These are phyloP conservation scores for Coprinopsis marcescibilis DNA, from an alignment of 768 basidiomycete genomes.

Conservation along the genomic window DNA sequence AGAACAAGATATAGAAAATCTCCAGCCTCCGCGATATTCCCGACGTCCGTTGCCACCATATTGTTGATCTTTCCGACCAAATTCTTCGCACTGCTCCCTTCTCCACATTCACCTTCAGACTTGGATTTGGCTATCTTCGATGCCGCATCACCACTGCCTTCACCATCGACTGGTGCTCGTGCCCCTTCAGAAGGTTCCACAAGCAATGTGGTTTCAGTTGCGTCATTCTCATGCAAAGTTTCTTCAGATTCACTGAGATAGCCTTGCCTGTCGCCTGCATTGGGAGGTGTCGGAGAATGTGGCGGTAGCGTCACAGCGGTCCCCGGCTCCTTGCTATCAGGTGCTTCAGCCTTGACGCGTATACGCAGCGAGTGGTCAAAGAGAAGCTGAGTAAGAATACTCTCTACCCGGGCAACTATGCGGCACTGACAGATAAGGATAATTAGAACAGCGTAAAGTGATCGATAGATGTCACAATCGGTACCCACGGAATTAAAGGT, in stretches of 20 bases:
- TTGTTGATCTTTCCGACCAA: conserved; percentile 77
- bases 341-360: conserved; percentile 44
- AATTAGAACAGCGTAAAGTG: no score
- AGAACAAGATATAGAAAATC: conserved; percentile 32
- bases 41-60: conserved; percentile 61
- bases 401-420: conserved; percentile 43
- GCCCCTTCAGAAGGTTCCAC: not conserved
- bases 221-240: conserved; percentile 4
- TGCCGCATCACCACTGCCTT: no score
- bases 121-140: no score
- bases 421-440: conserved; percentile 47
- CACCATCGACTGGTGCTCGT: no score
- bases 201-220: conserved; percentile 2
- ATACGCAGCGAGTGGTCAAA: conserved; percentile 50
- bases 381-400: conserved; percentile 35
- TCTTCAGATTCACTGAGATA: conserved; percentile 1
- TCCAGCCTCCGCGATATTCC: conserved; percentile 31
- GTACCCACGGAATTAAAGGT: conserved; percentile 38
- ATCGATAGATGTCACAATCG: not conserved
- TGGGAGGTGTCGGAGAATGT: conserved; percentile 14
- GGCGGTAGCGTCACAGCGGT: conserved; percentile 8
- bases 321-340: conserved; percentile 5
- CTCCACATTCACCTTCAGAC: no score
- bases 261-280: conserved; percentile 5
- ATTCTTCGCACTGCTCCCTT: conserved; percentile 26